A percentile compares a stretch with the other conserved stretches of the same genome.
These are phyloP conservation scores for Geranium rotundifolium DNA, from an alignment of 345 rosid genomes.

Conservation along the genomic window DNA sequence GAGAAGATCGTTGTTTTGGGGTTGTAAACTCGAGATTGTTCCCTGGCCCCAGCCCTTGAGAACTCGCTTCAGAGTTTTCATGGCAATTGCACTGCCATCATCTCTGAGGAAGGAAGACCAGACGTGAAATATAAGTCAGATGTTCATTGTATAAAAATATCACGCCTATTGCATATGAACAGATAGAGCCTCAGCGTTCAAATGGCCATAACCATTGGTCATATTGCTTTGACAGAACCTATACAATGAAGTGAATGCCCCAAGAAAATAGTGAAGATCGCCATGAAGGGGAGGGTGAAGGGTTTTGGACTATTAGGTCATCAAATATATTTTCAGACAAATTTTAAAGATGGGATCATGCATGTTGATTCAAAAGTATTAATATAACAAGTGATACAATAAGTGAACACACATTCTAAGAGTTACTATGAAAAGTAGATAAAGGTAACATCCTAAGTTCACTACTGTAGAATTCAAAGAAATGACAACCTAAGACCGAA, in stretches of 20 bases:
- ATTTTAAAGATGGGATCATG: no score
- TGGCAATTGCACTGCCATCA: constrained; percentile 82
- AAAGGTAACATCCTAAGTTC: not conserved
- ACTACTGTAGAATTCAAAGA: not conserved
- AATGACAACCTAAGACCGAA: constrained; percentile 1
- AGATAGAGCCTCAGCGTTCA: no score
- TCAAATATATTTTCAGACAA: no score
- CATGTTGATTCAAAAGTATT: no score
- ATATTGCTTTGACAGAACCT: no score
- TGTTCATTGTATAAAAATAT: not conserved
- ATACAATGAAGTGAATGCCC: no score
- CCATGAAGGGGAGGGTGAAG: no score
- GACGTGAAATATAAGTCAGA: not conserved
- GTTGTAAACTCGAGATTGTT: constrained; percentile 40
- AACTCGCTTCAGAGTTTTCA: constrained; percentile 56
- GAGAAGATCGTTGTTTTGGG: constrained; percentile 34
- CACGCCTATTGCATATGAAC: no score
- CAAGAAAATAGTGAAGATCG: no score
- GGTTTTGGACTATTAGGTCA: no score
- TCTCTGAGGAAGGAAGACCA: constrained; percentile 47
- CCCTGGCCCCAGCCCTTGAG: constrained; percentile 84
- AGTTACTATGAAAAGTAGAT: not conserved
- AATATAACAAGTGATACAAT: no score
- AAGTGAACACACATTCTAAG: not conserved
- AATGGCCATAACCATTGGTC: no score